phyloP scores from a whole-genome alignment of 176 grass and related monocot species.

The Eragrostis nindensis region DNA sequence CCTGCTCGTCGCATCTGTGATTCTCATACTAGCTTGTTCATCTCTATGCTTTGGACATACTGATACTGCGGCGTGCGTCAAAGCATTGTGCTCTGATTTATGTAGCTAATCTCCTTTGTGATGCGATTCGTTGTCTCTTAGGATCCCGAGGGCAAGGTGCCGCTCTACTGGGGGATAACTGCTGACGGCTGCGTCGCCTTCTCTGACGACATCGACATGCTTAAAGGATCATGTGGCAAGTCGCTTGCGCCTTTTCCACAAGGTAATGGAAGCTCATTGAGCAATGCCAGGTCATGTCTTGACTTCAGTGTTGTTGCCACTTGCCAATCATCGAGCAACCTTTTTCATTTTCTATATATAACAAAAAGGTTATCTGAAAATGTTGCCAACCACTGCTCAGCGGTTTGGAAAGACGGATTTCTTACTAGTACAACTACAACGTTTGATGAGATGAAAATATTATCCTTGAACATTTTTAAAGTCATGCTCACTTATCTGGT shows the following conservation, averaged over 20 bases:
- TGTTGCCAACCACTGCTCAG: background rate
- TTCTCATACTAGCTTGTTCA: background rate
- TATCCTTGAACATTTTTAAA: background rate
- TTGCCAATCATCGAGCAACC: background rate
- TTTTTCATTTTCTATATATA: background rate
- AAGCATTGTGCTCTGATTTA: no score
- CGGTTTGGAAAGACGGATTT: background rate
- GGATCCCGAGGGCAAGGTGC: slow-evolving; percentile 79
- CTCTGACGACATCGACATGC: slow-evolving; percentile 71
- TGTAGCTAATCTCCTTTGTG: background rate
- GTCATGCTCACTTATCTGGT: background rate
- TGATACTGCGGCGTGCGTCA: background rate
- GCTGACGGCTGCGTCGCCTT: slow-evolving; percentile 85
- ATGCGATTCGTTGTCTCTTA: background rate
- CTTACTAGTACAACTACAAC: no score
- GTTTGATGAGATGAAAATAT: background rate
- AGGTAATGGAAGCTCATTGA: slow-evolving; percentile 43
- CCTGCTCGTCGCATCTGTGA: slow-evolving; percentile 81
- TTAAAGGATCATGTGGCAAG: slow-evolving; percentile 96
- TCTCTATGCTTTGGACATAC: no score
- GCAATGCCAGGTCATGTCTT: background rate
- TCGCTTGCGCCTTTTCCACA: slow-evolving; percentile 91
- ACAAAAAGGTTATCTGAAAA: background rate
- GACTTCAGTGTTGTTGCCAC: background rate
- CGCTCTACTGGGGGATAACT: slow-evolving; percentile 87